Evolutionary conservation across 164 flowering plant species (phyloP), one percentile per base, ranked within the genome.

Genomic region (Sedum album): DNA sequence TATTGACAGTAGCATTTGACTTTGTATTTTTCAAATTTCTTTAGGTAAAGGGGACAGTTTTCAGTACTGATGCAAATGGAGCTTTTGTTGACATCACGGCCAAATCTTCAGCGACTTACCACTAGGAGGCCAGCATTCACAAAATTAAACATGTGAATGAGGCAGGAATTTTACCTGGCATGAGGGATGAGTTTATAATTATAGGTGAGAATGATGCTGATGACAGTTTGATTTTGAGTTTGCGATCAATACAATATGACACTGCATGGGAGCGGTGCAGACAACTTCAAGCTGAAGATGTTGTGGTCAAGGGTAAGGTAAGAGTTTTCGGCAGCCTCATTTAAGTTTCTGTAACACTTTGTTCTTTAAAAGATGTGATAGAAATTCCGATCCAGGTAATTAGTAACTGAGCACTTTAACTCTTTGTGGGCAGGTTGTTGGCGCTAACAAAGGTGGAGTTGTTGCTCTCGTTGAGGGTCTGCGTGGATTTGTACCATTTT

Each of bases 271-370:
- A n/a, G n/a, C n/a, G n/a, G n/a, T n/a, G n/a, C n/a, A n/a, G n/a
- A n/a, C n/a, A n/a, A n/a, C n/a, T n/a, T n/a, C n/a, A n/a, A n/a
- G n/a, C n/a, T n/a, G n/a, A n/a, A n/a, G n/a, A n/a, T n/a, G n/a
- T n/a, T n/a, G n/a, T n/a, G n/a, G n/a, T n/a, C n/a, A n/a, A 84
- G 88, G 98, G 97, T 72, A 83, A 87, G 96, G 98, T 93, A 73
- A 33, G 88, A 73, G 71, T 72, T 66, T 35, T 39, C 21, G 18
- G 2, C 30, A 1, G 18, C 14, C 9, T 5, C 28, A 5, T 53
- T 44, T 20, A 41, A 38, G 13, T 61, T 66, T 33, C 9, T n/a
- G 28, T 44, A 28, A 9, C 30, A 28, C 51, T 20, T 11, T 13
- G 1, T 31, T 20, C 31, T n/a, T 38, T 38, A 10, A 38, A 38